Conservation (phyloP, 305 asterid genomes). For the Fraxinus dipetala region DNA sequence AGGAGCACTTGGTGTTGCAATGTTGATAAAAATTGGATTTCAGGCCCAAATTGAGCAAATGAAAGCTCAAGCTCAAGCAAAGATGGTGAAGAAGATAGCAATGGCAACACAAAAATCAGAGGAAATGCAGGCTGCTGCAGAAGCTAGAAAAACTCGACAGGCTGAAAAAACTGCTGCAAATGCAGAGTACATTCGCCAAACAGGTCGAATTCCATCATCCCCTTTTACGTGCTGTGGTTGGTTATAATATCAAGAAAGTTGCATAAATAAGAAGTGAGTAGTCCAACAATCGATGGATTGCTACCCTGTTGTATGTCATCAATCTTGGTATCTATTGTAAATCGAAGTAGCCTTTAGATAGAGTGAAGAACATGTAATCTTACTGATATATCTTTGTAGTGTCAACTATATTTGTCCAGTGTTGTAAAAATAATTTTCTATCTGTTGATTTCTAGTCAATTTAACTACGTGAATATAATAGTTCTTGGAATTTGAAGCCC, state of each 20-base stretch:
- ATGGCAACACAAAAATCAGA: constrained; percentile 75
- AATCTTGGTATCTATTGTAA: constrained; percentile 12
- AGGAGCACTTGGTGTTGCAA: background rate
- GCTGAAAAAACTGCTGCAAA: constrained; percentile 68
- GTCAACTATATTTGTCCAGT: constrained; percentile 20
- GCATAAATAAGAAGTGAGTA: background rate
- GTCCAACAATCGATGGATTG: background rate
- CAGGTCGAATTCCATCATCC: constrained; percentile 71
- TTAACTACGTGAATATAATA: background rate
- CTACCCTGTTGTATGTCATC: background rate
- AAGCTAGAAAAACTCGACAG: constrained; percentile 57
- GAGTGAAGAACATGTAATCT: constrained; percentile 3
- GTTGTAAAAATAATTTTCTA: constrained; percentile 7
- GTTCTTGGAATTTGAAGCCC: background rate
- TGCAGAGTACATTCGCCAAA: constrained; percentile 68
- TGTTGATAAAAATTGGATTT: background rate
- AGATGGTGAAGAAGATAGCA: constrained; percentile 78
- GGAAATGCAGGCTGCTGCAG: constrained; percentile 69
- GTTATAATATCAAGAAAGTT: constrained; percentile 32
- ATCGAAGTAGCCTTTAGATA: constrained; percentile 15
- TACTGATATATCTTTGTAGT: constrained; percentile 16
- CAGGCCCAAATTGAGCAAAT: background rate
- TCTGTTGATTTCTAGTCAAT: background rate
- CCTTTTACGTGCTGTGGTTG: constrained; percentile 73
- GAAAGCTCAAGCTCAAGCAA: constrained; percentile 67